Evolutionary conservation across 345 rosid species (phyloP).

Genomic region (Passiflora organensis): DNA sequence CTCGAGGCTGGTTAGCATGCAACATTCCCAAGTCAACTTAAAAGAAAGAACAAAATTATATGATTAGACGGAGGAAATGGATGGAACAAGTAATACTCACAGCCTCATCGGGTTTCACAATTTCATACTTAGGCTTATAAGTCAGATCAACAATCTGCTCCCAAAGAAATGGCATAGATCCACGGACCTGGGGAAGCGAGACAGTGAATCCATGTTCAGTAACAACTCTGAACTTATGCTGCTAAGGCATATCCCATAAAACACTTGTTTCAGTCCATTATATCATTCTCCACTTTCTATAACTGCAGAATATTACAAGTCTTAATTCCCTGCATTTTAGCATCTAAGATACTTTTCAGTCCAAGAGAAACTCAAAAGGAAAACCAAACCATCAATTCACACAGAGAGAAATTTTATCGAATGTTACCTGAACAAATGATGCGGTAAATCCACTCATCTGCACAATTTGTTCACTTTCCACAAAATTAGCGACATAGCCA

Average conservation of each 20-base stretch:
- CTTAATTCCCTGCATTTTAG: no score
- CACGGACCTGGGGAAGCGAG: conserved; percentile 57
- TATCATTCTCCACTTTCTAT: no score
- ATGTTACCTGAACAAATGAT: conserved; percentile 62
- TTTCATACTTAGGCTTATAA: conserved; percentile 97
- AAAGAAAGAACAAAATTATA: neutral
- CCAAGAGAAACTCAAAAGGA: no score
- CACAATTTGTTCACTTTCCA: conserved; percentile 89
- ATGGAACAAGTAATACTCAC: conserved; percentile 42
- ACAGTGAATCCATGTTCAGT: neutral
- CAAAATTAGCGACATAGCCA: conserved; percentile 97
- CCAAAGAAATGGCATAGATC: conserved; percentile 93
- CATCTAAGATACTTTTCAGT: no score
- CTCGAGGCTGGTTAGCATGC: conserved; percentile 50
- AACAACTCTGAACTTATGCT: no score
- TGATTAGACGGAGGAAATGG: neutral
- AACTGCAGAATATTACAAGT: no score
- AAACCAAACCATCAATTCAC: no score
- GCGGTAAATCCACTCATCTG: conserved; percentile 78
- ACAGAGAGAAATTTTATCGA: neutral
- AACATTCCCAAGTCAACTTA: conserved; percentile 9
- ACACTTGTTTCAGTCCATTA: no score
- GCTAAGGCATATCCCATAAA: no score
- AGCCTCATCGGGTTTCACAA: conserved; percentile 81
- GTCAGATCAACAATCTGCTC: conserved; percentile 93